Evolutionary conservation across 1,284 basidiomycete species (phyloP), one percentile per base, ranked within the genome.

Genomic region (Trametes sp.): DNA sequence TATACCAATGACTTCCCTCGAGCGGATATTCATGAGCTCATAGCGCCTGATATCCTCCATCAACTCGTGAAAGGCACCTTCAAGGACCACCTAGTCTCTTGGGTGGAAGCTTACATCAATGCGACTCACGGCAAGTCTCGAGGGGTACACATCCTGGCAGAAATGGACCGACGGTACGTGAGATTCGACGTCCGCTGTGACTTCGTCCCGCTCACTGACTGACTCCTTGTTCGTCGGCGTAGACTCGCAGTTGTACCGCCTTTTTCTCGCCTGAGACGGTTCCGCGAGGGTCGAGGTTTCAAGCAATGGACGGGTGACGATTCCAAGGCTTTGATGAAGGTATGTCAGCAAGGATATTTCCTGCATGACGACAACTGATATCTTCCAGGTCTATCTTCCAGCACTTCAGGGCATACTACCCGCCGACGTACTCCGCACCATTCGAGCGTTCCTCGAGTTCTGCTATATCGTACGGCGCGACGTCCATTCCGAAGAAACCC

Each of bases 391-490:
- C 2, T 46, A 46, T 46, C 21, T 46, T 2, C 44, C 24, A 1
- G 21, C 44, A 2, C 64, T 72, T 24, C 48, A 36, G 2, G 64
- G 63, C 1, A 41, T 61, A 28, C 59, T 72, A 2, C 67, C 67
- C 0, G 26, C 38, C 0, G 35, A 68, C 11, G 52, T 65, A 13
- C 62, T 63, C 0, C 28, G 24, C 2, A 41, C 63, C 9, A 33
- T 68, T 8, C 31, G 57, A 19, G 48, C 60, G 14, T 69, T 63
- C 52, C 50, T 68, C 1, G 66, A 69, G 10, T 67, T 63, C 36
- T 68, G 60, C 31, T 69, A 69, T 35, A 4, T 68, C 9, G 63
- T 55, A 4, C 36, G 60, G 1, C 57, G 54, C 14, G 29, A 44
- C 2, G 35, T 33, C 1, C 45, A 63, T 14, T 57, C 50, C 2